A percentile compares a stretch with the other conserved stretches of the same genome.
phyloP scores from a whole-genome alignment of 768 basidiomycete species.

The Fistulinella prunicolor region DNA sequence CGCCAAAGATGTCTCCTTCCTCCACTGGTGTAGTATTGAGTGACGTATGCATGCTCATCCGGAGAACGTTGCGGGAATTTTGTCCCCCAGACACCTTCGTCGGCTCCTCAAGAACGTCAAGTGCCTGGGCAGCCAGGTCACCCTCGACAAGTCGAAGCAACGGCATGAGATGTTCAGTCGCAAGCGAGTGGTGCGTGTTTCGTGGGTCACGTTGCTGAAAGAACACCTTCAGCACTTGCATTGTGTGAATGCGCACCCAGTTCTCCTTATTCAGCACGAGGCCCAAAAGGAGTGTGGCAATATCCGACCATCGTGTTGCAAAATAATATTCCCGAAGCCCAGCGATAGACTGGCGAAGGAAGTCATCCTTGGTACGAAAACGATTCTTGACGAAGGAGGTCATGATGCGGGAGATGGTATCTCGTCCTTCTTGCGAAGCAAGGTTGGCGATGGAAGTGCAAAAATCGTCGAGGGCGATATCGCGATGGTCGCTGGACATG shows the following conservation, averaged over 20 bases:
- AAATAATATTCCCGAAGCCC: conserved; percentile 86
- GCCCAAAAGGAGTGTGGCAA: conserved; percentile 82
- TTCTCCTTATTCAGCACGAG: conserved; percentile 78
- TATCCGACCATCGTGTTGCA: conserved; percentile 69
- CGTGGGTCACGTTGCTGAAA: conserved; percentile 84
- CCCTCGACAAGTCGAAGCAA: conserved; percentile 85
- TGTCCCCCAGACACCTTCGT: conserved; percentile 74
- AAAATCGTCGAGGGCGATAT: conserved; percentile 62
- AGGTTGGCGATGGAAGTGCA: conserved; percentile 70
- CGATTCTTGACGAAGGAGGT: conserved; percentile 81
- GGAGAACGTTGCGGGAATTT: conserved; percentile 80
- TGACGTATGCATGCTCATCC: conserved; percentile 82
- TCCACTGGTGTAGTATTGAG: conserved; percentile 45
- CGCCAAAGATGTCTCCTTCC: conserved; percentile 73
- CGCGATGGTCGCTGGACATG: conserved; percentile 60
- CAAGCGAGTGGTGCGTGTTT: conserved; percentile 67
- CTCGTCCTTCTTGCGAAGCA: conserved; percentile 67
- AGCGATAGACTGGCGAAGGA: conserved; percentile 83
- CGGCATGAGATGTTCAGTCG: conserved; percentile 89
- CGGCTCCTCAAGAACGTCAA: conserved; percentile 93
- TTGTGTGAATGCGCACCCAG: conserved; percentile 78
- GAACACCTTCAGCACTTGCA: conserved; percentile 87
- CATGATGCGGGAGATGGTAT: conserved; percentile 87
- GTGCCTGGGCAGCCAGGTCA: conserved; percentile 77
- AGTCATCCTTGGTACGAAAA: conserved; percentile 92